Evolutionary conservation across 495 filamentous ascomycete genomes (phyloP).

Genomic region (Penicillium steckii): DNA sequence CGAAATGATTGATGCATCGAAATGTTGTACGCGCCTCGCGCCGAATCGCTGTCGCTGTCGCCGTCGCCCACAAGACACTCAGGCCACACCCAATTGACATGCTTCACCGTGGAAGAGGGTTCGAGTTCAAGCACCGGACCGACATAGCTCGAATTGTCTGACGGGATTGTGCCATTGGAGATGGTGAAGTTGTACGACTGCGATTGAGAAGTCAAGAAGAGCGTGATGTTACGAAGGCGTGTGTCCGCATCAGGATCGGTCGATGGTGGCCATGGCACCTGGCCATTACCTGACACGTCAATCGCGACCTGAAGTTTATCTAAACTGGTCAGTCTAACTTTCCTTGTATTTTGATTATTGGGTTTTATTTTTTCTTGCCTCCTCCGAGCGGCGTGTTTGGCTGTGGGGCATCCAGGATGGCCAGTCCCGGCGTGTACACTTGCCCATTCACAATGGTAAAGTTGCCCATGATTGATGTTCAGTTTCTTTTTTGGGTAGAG

Average conservation of each 20-base stretch:
- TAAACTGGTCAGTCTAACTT: conserved; percentile 22
- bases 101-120: conserved; percentile 63
- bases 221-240: conserved; percentile 59
- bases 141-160: conserved; percentile 51
- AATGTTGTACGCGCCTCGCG: conserved; percentile 51
- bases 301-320: conserved; percentile 64
- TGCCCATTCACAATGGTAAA: conserved; percentile 59
- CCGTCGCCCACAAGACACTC: conserved; percentile 55
- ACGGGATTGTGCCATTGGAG: conserved; percentile 55
- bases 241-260: conserved; percentile 38
- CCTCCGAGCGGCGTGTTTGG: conserved; percentile 66
- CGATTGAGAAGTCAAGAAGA: conserved; percentile 62
- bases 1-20: conserved; percentile 68
- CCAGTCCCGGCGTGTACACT: conserved; percentile 63
- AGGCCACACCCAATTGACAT: conserved; percentile 68
- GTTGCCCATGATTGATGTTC: conserved; percentile 15
- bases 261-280: conserved; percentile 56
- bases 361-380: conserved; percentile 37
- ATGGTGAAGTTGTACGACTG: conserved; percentile 66
- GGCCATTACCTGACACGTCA: conserved; percentile 63
- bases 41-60: conserved; percentile 17
- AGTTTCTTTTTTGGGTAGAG: neutral
- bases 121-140: conserved; percentile 62
- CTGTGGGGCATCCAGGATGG: conserved; percentile 62
- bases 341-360: neutral